Conservation (phyloP, 371 early-diverging fungal species). For the Rhizomucor pusillus region DNA sequence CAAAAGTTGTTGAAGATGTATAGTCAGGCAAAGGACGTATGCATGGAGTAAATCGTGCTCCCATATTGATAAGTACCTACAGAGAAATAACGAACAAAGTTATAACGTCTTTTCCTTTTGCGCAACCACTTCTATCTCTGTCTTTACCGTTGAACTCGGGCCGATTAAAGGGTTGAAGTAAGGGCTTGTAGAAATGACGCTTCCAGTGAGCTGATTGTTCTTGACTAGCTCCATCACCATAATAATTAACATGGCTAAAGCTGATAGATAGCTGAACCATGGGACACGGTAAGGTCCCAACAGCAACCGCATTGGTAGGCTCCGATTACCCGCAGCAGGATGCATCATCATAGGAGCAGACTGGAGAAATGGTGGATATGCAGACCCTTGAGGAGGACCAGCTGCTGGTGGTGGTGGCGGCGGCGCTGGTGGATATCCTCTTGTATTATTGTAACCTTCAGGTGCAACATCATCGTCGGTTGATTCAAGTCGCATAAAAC, state of each 20-base stretch:
- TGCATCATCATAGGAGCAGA: too few relatives aligned
- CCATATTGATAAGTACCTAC: constrained; percentile 52
- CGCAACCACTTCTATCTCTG: not conserved
- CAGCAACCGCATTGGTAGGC: constrained; percentile 15
- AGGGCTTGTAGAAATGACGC: constrained; percentile 49
- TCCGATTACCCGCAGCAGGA: too few relatives aligned
- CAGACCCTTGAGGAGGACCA: not conserved
- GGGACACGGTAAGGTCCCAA: constrained; percentile 34
- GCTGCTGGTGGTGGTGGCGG: constrained; percentile 1
- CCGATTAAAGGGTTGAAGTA: constrained; percentile 66
- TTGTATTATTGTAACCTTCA: too few relatives aligned
- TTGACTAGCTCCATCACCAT: constrained; percentile 54
- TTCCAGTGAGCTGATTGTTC: constrained; percentile 52
- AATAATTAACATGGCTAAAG: constrained; percentile 51
- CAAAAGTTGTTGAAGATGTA: constrained; percentile 8
- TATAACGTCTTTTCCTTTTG: not conserved
- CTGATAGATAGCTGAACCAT: constrained; percentile 55
- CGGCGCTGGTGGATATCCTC: too few relatives aligned
- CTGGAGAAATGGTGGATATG: constrained; percentile 10
- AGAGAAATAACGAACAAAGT: constrained; percentile 2
- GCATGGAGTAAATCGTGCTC: constrained; percentile 64
- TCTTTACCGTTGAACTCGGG: constrained; percentile 50
- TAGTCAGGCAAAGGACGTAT: constrained; percentile 49
- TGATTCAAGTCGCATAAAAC: constrained; percentile 21
- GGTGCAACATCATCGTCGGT: constrained; percentile 4